Evolutionary conservation across 2,329 filamentous ascomycete genomes (phyloP), one percentile per base, ranked within the genome.

Genomic region (Penicillium sp.): DNA sequence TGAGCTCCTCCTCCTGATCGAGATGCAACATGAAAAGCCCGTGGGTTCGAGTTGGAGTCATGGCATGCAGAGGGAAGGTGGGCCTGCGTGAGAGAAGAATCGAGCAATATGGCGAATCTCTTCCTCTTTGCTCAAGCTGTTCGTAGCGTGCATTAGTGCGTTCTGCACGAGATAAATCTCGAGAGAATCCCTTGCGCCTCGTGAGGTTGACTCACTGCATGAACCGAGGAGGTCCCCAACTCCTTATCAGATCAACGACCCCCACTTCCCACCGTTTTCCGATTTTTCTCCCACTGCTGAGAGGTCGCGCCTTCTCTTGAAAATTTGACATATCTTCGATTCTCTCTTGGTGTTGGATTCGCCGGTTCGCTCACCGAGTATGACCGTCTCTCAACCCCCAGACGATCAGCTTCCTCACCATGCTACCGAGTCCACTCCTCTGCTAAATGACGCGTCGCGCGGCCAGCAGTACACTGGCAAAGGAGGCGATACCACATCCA

Each of bases 401-500:
- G 29, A 21, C 30, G 45, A 54, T 11, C 46, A 55, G 21, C 23
- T 11, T 19, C 50, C n/a, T 19, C 50, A 29, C 19, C 46, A 46
- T 21, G 52, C 41, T 13, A 61, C 59, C n/a, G 68, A 70, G 56
- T 64, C 64, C 21, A 69, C 67, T 17, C 68, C 68, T 29, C 53
- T 70, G 29, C 48, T 70, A 31, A 61, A 56, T 7, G 49, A 58
- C 31, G 21, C 59, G 30, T 50, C 56, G 19, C 48, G 31, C 11
- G 45, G 54, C 38, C 48, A 23, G 44, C 31, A 72, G 70, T 59
- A 81, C 71, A 35, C 76, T 67, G 46, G 75, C 73, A 19, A 78
- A 68, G 76, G 76, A 76, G 47, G 63, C 66, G 46, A 78, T 60
- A 46, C 72, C 71, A 62, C 79, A 75, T 15, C 44, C 9, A 29